Conservation (phyloP, 2,329 filamentous ascomycete species). For the Ophiostoma australiae region DNA sequence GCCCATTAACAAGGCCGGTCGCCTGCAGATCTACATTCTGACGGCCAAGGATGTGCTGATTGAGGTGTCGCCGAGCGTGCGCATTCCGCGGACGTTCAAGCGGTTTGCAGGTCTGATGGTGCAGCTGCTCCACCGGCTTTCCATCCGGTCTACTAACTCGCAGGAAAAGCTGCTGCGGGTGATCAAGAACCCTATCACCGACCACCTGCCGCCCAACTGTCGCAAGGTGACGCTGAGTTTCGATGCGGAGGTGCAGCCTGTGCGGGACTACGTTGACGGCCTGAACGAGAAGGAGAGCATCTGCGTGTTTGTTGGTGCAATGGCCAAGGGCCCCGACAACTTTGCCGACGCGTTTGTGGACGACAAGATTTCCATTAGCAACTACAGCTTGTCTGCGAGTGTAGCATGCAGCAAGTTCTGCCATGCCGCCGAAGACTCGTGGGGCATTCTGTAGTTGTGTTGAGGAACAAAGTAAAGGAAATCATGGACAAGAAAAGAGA, state of each 20-base stretch:
- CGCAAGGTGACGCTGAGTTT: slow-evolving; percentile 96
- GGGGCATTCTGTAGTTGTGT: slow-evolving; percentile 71
- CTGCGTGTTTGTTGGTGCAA: slow-evolving; percentile 95
- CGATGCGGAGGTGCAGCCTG: slow-evolving; percentile 79
- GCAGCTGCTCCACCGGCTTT: slow-evolving; percentile 88
- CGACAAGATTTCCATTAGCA: slow-evolving; percentile 97
- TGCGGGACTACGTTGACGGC: slow-evolving; percentile 80
- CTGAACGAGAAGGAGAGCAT: slow-evolving; percentile 83
- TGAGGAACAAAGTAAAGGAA: neutral
- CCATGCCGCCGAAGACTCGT: slow-evolving; percentile 93
- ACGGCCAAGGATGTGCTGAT: slow-evolving; percentile 96
- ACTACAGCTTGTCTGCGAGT: slow-evolving; percentile 93
- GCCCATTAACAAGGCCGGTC: slow-evolving; percentile 96
- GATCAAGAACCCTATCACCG: slow-evolving; percentile 96
- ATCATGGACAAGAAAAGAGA: neutral
- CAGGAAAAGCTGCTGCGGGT: slow-evolving; percentile 97
- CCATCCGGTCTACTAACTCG: slow-evolving; percentile 92
- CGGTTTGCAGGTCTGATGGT: slow-evolving; percentile 98
- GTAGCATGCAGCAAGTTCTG: slow-evolving; percentile 99
- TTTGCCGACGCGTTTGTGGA: slow-evolving; percentile 94
- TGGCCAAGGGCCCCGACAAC: slow-evolving; percentile 94
- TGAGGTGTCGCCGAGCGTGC: slow-evolving; percentile 95
- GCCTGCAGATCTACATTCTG: slow-evolving; percentile 96
- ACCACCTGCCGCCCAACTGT: slow-evolving; percentile 94
- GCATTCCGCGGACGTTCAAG: slow-evolving; percentile 97